These are phyloP conservation scores for Pyracantha coccinea DNA, from an alignment of 331 rosid genomes.

Conservation along the genomic window DNA sequence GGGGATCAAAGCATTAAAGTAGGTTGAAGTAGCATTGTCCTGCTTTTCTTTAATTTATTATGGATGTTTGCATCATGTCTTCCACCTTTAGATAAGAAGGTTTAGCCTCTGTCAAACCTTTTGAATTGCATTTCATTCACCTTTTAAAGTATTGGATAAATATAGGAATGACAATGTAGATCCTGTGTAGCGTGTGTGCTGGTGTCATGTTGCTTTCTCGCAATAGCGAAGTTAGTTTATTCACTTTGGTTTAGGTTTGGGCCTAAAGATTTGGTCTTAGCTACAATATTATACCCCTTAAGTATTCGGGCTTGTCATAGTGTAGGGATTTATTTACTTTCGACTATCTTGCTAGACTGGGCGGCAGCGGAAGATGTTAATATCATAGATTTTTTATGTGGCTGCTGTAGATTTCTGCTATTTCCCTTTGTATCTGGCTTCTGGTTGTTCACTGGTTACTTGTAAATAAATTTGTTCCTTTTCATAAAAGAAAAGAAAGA, in stretches of 20 bases:
- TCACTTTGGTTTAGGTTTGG: too few species aligned
- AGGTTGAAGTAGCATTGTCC: not conserved
- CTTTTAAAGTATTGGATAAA: not conserved
- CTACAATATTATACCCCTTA: not conserved
- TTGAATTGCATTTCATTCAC: not conserved
- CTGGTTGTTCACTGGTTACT: too few species aligned
- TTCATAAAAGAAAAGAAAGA: too few species aligned
- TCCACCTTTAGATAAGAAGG: not conserved
- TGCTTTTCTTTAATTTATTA: not conserved
- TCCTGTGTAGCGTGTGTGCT: not conserved
- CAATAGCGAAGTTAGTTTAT: not conserved
- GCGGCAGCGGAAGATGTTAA: too few species aligned
- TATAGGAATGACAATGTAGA: not conserved
- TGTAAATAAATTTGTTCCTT: too few species aligned
- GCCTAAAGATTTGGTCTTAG: not conserved
- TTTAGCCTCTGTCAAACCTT: not conserved
- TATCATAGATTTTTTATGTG: too few species aligned
- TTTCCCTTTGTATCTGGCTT: too few species aligned
- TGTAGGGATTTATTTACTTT: too few species aligned
- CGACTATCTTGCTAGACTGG: too few species aligned
- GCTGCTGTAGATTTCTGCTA: too few species aligned
- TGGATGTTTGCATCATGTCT: not conserved
- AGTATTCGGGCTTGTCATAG: too few species aligned
- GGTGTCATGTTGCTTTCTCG: not conserved
- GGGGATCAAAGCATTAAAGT: constrained; percentile 83